phyloP scores from a whole-genome alignment of 2,329 filamentous ascomycete genomes.

The Ophiognomonia clavigignenti-juglandacearum region DNA sequence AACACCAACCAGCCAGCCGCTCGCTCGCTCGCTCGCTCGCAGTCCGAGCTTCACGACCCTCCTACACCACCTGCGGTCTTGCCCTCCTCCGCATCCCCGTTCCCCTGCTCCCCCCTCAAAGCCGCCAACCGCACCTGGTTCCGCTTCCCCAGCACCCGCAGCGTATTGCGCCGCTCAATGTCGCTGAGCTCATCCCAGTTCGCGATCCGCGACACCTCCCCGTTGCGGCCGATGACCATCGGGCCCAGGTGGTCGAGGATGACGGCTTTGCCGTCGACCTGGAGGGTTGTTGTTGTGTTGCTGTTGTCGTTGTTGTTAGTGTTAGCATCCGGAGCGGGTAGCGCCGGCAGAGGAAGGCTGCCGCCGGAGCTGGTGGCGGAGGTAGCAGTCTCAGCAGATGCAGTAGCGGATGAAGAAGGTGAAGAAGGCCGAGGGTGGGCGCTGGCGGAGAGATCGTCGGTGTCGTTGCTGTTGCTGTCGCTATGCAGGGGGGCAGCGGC shows the following conservation, averaged over 20 bases:
- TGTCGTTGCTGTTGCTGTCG: background rate
- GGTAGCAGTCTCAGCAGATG: no score
- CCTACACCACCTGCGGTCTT: no score
- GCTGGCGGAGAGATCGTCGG: background rate
- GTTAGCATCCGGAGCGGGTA: constrained; percentile 10
- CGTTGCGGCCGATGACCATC: constrained; percentile 69
- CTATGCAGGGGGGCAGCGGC: no score
- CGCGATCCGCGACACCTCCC: constrained; percentile 63
- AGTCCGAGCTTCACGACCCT: no score
- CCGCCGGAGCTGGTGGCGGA: no score
- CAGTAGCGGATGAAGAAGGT: no score
- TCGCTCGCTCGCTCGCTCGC: no score
- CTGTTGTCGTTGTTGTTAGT: background rate
- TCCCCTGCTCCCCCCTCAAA: constrained; percentile 38
- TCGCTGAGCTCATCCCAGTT: constrained; percentile 72
- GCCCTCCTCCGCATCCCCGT: constrained; percentile 25
- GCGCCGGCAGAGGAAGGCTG: background rate
- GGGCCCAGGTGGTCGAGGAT: constrained; percentile 67
- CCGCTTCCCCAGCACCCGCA: constrained; percentile 62
- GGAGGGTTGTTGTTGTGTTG: constrained; percentile 17
- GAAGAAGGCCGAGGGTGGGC: no score
- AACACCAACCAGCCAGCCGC: no score
- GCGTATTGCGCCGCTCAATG: constrained; percentile 60
- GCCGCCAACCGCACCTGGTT: constrained; percentile 59
- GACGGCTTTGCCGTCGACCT: constrained; percentile 38